A percentile compares a stretch with the other conserved stretches of the same genome.
Evolutionary conservation across 73 alveolate species (phyloP).

Genomic region (Blepharisma japonicum): DNA sequence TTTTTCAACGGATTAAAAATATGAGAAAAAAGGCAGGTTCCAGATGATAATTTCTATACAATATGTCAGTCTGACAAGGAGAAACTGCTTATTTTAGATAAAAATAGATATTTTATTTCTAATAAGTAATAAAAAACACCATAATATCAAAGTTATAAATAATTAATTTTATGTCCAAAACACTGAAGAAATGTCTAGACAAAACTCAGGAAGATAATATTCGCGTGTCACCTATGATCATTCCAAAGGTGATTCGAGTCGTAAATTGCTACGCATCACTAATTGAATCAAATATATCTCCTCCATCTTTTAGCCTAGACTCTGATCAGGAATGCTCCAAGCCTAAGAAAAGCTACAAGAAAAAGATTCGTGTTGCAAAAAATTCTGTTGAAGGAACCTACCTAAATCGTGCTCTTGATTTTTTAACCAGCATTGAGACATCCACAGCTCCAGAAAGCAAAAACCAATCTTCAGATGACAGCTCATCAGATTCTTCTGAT

Average conservation of each 20-base stretch:
- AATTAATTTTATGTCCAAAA: background rate
- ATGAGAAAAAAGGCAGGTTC: too few species aligned
- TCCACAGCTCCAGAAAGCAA: too few species aligned
- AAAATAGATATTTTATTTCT: too few species aligned
- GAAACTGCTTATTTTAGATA: too few species aligned
- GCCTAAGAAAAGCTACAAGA: background rate
- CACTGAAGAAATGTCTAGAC: background rate
- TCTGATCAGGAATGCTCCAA: background rate
- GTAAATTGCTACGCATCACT: background rate
- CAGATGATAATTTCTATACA: too few species aligned
- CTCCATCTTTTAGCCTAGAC: background rate
- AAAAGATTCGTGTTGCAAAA: background rate
- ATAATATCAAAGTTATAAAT: too few species aligned
- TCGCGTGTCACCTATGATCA: background rate
- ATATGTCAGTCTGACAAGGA: too few species aligned
- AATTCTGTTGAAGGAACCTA: background rate
- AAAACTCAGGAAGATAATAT: background rate
- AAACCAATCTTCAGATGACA: too few species aligned
- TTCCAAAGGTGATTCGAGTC: background rate
- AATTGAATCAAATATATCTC: background rate
- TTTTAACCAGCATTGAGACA: too few species aligned
- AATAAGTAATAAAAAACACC: too few species aligned
- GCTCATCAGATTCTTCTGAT: too few species aligned
- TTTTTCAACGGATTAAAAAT: too few species aligned
- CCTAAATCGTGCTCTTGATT: background rate